These are phyloP conservation scores for Cardiosporidium cionae DNA, from an alignment of 169 alveolate species.

Conservation along the genomic window DNA sequence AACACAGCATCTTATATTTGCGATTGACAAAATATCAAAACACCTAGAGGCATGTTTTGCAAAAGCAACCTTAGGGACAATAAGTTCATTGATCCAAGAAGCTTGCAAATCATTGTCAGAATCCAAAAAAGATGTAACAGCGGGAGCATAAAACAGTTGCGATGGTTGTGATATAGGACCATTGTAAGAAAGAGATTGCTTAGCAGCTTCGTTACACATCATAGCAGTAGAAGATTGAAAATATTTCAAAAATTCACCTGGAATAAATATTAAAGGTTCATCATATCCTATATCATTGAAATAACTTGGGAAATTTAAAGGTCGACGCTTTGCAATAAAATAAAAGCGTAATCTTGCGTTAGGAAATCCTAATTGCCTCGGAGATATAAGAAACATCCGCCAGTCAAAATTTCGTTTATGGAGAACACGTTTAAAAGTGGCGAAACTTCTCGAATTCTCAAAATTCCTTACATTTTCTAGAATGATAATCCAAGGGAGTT, in stretches of 20 bases:
- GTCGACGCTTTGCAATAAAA: conserved; percentile 48
- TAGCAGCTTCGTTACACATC: too few relatives aligned
- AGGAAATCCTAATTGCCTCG: conserved; percentile 59
- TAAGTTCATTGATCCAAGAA: background rate
- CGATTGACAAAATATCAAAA: background rate
- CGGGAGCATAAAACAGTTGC: too few relatives aligned
- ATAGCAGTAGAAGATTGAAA: too few relatives aligned
- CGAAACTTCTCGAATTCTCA: conserved; percentile 53
- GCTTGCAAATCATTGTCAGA: background rate
- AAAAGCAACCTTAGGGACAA: background rate
- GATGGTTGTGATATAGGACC: too few relatives aligned
- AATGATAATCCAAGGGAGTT: conserved; percentile 48
- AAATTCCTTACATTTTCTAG: conserved; percentile 63
- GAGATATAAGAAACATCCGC: conserved; percentile 56
- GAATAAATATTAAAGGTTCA: too few relatives aligned
- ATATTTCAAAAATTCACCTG: too few relatives aligned
- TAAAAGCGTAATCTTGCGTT: conserved; percentile 66
- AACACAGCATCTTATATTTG: too few relatives aligned
- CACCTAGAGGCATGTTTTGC: background rate
- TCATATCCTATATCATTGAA: too few relatives aligned
- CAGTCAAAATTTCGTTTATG: background rate
- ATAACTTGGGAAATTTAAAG: too few relatives aligned
- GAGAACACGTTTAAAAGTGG: conserved; percentile 30
- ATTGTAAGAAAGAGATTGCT: too few relatives aligned
- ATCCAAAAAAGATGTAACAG: background rate